phyloP scores from a whole-genome alignment of 1,284 basidiomycete genomes.

The Tilletia setariae region DNA sequence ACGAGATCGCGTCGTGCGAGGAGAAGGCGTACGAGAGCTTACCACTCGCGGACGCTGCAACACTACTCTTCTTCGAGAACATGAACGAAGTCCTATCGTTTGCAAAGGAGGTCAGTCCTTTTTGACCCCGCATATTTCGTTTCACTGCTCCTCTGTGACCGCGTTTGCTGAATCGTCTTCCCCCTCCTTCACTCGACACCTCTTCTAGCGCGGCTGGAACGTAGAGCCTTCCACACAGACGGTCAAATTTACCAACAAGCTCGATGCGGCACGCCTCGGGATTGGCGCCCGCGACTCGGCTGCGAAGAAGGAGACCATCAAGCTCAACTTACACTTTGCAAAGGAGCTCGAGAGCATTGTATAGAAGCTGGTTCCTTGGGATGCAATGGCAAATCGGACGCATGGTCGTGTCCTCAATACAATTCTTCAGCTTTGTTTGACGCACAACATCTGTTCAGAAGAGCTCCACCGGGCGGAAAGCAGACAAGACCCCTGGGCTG shows the following conservation, averaged over 20 bases:
- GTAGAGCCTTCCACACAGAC: slow-evolving; percentile 54
- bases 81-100: slow-evolving; percentile 73
- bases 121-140: no score
- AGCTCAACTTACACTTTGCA: slow-evolving; percentile 48
- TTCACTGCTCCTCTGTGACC: no score
- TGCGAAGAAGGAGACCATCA: slow-evolving; percentile 48
- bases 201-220: slow-evolving; percentile 54
- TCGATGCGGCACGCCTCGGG: slow-evolving; percentile 17
- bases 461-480: no score
- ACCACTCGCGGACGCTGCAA: slow-evolving; percentile 80
- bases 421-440: no score
- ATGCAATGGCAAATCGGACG: no score
- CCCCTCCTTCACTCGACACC: slow-evolving; percentile 7
- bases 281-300: slow-evolving; percentile 24
- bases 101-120: slow-evolving; percentile 61
- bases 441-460: no score
- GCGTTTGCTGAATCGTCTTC: neutral
- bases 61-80: slow-evolving; percentile 78
- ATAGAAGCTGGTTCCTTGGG: slow-evolving; percentile 20
- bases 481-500: no score
- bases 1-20: slow-evolving; percentile 89
- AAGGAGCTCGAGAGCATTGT: slow-evolving; percentile 54
- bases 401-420: no score
- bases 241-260: slow-evolving; percentile 46
- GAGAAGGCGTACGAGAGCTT: slow-evolving; percentile 83